Evolutionary conservation across 305 asterid species (phyloP).

Genomic region (Solanum hybrid): DNA sequence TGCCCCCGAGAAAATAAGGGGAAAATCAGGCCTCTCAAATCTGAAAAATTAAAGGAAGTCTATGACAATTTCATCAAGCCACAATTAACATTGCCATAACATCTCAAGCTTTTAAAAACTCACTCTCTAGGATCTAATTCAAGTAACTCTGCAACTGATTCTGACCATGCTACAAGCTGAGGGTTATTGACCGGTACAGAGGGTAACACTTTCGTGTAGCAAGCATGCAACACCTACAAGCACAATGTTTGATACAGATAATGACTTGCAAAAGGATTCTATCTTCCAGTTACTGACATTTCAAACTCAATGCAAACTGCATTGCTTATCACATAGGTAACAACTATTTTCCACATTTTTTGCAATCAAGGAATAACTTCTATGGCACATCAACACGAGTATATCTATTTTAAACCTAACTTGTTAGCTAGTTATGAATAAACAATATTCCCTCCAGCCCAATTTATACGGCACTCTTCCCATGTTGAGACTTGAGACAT

Average conservation of each 20-base stretch:
- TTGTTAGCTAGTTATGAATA: not conserved
- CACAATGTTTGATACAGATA: not conserved
- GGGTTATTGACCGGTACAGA: slow-evolving; percentile 78
- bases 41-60: slow-evolving; percentile 37
- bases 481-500: not conserved
- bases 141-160: slow-evolving; percentile 63
- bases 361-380: not conserved
- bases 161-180: slow-evolving; percentile 79
- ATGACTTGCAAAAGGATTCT: not conserved
- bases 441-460: not conserved
- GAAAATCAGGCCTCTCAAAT: slow-evolving; percentile 77
- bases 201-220: slow-evolving; percentile 77
- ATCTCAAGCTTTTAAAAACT: slow-evolving; percentile 11
- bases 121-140: slow-evolving; percentile 79
- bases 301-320: not conserved
- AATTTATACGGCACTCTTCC: not conserved
- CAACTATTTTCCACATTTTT: not conserved
- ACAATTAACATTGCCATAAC: not conserved
- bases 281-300: not conserved
- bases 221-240: slow-evolving; percentile 66
- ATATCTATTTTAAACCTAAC: not conserved
- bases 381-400: not conserved
- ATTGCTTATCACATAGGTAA: not conserved
- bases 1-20: slow-evolving; percentile 63
- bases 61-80: not conserved